Evolutionary conservation across 2,329 filamentous ascomycete species (phyloP), one percentile per base, ranked within the genome.

Genomic region (Hysterium pulicare): DNA sequence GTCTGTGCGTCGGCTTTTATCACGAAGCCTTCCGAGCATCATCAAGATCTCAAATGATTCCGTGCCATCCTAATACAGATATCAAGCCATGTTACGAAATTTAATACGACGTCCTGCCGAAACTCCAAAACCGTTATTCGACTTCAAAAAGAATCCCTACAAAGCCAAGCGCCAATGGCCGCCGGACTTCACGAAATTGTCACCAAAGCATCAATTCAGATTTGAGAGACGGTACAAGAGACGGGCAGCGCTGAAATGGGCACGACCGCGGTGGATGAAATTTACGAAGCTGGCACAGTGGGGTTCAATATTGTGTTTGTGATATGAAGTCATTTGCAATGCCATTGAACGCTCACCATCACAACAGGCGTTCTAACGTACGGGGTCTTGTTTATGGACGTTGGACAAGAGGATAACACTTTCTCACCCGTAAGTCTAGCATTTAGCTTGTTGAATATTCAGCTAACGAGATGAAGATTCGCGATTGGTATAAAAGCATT

Each of bases 201-300:
- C 81, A 28, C 70, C 75, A 35, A 85, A 86, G 64, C 81, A 90
- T 59, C 83, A 90, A 66, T 85, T 90, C 61, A 77, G 82, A 33
- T 83, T 89, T 54, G 87, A 91, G 72, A 82, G 86, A 64, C 83
- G 85, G 60, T 90, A 85, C 69, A 86, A 88, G 68, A 76, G 87
- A 40, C 77, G 87, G 41, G 67, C 85, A 20, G 74, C 76, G 44
- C 66, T 86, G 52, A 79, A 81, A 54, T 78, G 77, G 59, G 74
- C 76, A 31, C 71, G 82, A 17, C 84, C 84, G 7, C 64, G 68
- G 36, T 87, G 83, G 82, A 75, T 78, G 32, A 87, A 83, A 63
- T 74, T 70, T 46, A 71, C 84, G 42, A 81, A 81, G 65, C 69
- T 89, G 48, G 75, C 76, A 38, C 86, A 89, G 66, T 77, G 82